Base-by-base conservation (phyloP, 2,329 filamentous ascomycete species). In the Arachnomyces sp. region DNA sequence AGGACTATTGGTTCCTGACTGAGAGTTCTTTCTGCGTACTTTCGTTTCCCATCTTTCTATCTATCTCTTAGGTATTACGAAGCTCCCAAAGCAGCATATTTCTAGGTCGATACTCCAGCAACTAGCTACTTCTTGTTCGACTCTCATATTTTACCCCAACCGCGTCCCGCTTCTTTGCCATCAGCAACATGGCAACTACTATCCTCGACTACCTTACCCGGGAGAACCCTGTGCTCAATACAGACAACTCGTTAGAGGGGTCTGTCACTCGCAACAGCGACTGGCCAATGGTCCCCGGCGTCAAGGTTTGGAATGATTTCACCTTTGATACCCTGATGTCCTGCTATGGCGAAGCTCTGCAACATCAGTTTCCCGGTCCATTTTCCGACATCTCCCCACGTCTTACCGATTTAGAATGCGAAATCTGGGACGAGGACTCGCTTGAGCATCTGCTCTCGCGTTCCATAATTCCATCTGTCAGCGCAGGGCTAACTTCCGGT, bases 371-470 rank as follows among this genome's bases (percentile, higher is more conserved):
- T 29, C 28, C 9, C 5, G 11, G 15, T n/a, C 25, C n/a, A 7
- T 36, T 31, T 12, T 38, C 33, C 3, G 32, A 33, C 2, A 33
- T 32, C 12, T 40, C 14, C 7, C 39, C 20, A 13, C 9, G 5
- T 9, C 32, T 40, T 7, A 40, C 31, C 9, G 34, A 2, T 6
- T 7, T 43, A 12, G 43, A 46, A n/a, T n/a, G 12, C 15, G 28
- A 35, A 18, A 38, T 46, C 18, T 39, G 31, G 20, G 35, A 41
- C 38, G 44, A 46, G 34, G 29, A 46, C 13, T 36, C 44, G 2
- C 38, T 46, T 11, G 40, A 43, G 3, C 44, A 43, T 30, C 18
- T 43, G 8, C 8, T 46, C 11, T 33, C 30, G 12, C 38, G 44
- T 33, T 7, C 41, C 3, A 28, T 42, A 15, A 29, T 34, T 2